Base-by-base conservation (phyloP, 2,329 filamentous ascomycete species). In the Botryotinia convoluta region DNA sequence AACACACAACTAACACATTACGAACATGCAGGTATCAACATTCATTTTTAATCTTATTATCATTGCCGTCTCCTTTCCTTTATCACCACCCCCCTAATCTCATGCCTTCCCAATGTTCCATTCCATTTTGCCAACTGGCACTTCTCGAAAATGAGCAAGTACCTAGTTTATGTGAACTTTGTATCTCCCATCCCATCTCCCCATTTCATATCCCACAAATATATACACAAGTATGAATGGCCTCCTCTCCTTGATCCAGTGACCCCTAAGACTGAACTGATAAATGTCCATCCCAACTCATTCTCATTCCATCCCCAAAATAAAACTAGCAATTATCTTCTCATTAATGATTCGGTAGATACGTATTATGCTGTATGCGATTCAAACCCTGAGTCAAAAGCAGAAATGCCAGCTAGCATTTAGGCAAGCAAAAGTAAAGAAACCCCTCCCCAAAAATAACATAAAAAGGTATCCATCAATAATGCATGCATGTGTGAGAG, bases 401-500 rank as follows among this genome's bases (percentile, higher is more conserved):
- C n/a, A 32, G n/a, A 44, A 69, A 29, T 26, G 29, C 65, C 37
- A 69, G 48, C 65, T 42, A 57, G 65, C 51, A 26, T 22, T 69
- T 44, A 42, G 65, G n/a, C 65, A 12, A n/a, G 65, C 35, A 57
- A 69, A 57, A 57, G 37, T 18, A 65, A 65, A n/a, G 44, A 57
- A 69, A 16, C 37, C 18, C n/a, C 37, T n/a, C 35, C 26, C n/a
- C 18, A 14, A 69, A 68, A 57, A 65, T 48, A 69, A 22, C 37
- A 69, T 57, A 69, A 69, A 42, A 69, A 57, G 65, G 48, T 69
- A 69, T 57, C 37, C 37, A 57, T 69, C 65, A 69, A 69, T 57
- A 69, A 57, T 42, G 48, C 65, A 57, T 69, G 48, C 12, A 37
- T 32, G 39, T 57, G 48, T 32, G 61, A 39, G 35, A 22, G 48